Evolutionary conservation across 768 basidiomycete species (phyloP), one percentile per base, ranked within the genome.

Genomic region (Cyathus striatus): DNA sequence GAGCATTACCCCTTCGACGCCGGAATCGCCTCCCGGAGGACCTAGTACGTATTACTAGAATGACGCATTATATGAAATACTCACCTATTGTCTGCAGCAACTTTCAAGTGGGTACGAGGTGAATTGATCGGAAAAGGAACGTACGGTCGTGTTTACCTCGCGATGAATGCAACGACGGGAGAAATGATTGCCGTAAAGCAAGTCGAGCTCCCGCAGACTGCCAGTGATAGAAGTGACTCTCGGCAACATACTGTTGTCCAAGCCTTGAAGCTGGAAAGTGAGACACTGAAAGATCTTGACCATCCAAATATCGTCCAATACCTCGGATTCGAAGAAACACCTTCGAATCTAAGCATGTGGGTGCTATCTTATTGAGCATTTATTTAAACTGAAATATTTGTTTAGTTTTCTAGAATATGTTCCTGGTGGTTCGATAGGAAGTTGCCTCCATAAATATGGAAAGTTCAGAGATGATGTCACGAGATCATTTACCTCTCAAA

Each of bases 131-230:
- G 96, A 23, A 91, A 90, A 57, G 96, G 96, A 20, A 94, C 93
- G 10, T 99, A 94, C 55, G 96, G 96, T 10, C 81, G 89, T 33
- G 96, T 99, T 22, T 99, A 97, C 57, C 79, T 98, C 42, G 96
- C 91, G 14, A 70, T 98, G 45, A 98, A 98, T 59, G 91, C 90
- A 23, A 93, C 90, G 3, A 95, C 93, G 0, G 93, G 93, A 44
- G 94, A 98, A 65, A 95, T 97, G 90, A 93, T 98, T 55, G 96
- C 96, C 14, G 96, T 99, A 50, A 99, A 99, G 65, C 96, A 98
- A 64, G 96, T 99, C 37, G 96, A 98, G 61, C 78, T 94, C 45
- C 95, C 96, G 1, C 80, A 81, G 40, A 94, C 92, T 6, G 81
- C 83, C 14, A 91, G 88, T 55, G 96, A 99, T 65, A 89, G 86